Evolutionary conservation across 164 flowering plant genomes (phyloP).

Genomic region (Vitis rupestris): DNA sequence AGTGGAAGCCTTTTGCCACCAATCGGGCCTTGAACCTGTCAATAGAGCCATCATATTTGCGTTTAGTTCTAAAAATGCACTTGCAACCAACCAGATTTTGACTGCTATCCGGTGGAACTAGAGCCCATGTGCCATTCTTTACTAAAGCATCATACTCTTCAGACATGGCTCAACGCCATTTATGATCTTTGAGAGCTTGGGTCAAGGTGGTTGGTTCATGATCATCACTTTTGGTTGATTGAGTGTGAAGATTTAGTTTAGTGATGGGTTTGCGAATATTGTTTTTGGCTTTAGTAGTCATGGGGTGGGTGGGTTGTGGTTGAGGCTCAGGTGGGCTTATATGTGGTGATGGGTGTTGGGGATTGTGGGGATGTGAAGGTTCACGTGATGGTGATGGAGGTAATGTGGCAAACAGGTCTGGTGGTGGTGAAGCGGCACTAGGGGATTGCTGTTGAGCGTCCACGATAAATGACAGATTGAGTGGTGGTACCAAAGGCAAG

Average conservation of each 20-base stretch:
- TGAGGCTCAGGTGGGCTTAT: background rate
- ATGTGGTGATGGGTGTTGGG: background rate
- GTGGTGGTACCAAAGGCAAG: no score
- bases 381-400: background rate
- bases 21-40: no score
- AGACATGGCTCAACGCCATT: background rate
- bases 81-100: no score
- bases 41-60: no score
- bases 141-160: background rate
- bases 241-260: background rate
- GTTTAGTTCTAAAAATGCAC: no score
- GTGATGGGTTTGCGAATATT: background rate
- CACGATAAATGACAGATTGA: no score
- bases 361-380: no score
- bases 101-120: no score
- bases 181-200: slow-evolving; percentile 1
- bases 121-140: no score
- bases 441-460: background rate
- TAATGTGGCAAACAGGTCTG: no score
- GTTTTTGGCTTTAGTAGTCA: background rate
- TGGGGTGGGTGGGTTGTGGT: background rate
- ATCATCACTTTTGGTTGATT: background rate
- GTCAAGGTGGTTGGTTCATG: slow-evolving; percentile 1
- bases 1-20: no score
- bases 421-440: background rate